Evolutionary conservation across 1,284 basidiomycete genomes (phyloP).

Genomic region (Hypsizygus ulmarius): DNA sequence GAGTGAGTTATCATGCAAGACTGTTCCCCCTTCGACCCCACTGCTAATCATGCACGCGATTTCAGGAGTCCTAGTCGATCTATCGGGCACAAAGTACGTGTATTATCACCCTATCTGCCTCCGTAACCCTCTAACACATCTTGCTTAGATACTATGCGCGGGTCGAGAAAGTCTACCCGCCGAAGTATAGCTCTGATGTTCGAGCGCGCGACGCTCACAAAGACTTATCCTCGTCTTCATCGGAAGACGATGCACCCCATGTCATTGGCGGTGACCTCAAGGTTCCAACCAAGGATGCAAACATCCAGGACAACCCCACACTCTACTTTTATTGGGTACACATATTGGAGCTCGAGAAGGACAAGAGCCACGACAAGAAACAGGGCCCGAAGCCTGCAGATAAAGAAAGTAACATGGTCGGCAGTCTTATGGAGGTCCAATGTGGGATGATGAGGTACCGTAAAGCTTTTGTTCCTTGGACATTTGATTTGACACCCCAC

Average conservation of each 20-base stretch:
- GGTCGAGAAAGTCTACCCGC: constrained; percentile 72
- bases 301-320: constrained; percentile 72
- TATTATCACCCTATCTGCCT: constrained; percentile 28
- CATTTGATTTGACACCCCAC: constrained; percentile 4
- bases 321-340: constrained; percentile 89
- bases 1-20: constrained; percentile 51
- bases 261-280: constrained; percentile 79
- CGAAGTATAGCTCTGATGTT: constrained; percentile 49
- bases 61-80: constrained; percentile 79
- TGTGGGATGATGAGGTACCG: constrained; percentile 77
- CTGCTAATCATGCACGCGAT: constrained; percentile 6
- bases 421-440: constrained; percentile 77
- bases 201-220: constrained; percentile 43
- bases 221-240: constrained; percentile 29
- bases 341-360: constrained; percentile 74
- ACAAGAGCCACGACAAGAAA: constrained; percentile 61
- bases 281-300: constrained; percentile 69
- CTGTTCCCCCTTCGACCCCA: not conserved
- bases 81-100: constrained; percentile 73
- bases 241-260: constrained; percentile 55
- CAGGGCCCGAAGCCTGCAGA: constrained; percentile 57
- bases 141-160: constrained; percentile 70
- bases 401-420: constrained; percentile 61
- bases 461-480: not conserved
- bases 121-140: constrained; percentile 18